Percentiles rank a stretch among this genome's conserved stretches.
These are phyloP conservation scores for Populus deltoides DNA, from an alignment of 345 rosid genomes.

Conservation along the genomic window DNA sequence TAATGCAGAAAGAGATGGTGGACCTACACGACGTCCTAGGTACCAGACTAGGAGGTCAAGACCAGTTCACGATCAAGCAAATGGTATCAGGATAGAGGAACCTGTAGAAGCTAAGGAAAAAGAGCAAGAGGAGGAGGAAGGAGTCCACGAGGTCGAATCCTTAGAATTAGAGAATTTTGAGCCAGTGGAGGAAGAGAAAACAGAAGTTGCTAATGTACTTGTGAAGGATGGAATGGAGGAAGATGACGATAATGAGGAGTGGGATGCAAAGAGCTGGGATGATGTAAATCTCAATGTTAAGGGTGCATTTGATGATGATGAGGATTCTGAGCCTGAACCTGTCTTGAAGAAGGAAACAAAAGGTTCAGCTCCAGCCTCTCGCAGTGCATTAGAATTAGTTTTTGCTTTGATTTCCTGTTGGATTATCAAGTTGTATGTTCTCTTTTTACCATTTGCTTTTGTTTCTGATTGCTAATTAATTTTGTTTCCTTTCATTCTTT, in stretches of 20 bases:
- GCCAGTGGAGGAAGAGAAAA: constrained; percentile 48
- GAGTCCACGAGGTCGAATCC: constrained; percentile 35
- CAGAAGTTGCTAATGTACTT: constrained; percentile 40
- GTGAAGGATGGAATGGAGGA: constrained; percentile 61
- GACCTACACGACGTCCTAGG: constrained; percentile 64
- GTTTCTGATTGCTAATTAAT: constrained; percentile 3
- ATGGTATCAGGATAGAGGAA: constrained; percentile 50
- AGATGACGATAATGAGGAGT: constrained; percentile 76
- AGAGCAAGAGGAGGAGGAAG: constrained; percentile 36
- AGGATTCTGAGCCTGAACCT: constrained; percentile 60
- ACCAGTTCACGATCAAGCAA: constrained; percentile 52
- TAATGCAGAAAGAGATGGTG: constrained; percentile 48
- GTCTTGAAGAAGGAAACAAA: constrained; percentile 50
- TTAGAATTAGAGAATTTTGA: constrained; percentile 47
- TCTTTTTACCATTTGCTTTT: not conserved
- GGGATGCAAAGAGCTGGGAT: constrained; percentile 99
- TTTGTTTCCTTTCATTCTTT: not conserved
- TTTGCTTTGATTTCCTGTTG: constrained; percentile 1
- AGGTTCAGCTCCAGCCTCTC: constrained; percentile 31
- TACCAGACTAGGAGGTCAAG: constrained; percentile 77
- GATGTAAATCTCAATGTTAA: constrained; percentile 68
- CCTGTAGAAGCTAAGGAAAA: constrained; percentile 40
- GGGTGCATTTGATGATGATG: constrained; percentile 88
- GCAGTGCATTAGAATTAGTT: constrained; percentile 38
- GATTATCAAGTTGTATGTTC: not conserved